Evolutionary conservation across 2,329 filamentous ascomycete species (phyloP).

Genomic region (Aspergillus ochraceoroseus): DNA sequence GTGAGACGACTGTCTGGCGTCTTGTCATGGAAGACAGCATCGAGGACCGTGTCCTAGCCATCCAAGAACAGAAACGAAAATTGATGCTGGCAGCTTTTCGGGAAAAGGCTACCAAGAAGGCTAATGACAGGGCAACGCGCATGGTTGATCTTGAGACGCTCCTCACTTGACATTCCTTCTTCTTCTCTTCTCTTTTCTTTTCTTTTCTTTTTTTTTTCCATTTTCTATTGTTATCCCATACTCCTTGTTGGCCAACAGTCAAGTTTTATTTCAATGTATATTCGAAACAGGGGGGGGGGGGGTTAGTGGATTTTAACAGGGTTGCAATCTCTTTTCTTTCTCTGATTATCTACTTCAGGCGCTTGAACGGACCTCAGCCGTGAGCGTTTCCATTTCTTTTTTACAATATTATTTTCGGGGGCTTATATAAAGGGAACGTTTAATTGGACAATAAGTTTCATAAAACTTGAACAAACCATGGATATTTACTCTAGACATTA

Average conservation of each 20-base stretch:
- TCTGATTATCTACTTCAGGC: too few relatives aligned
- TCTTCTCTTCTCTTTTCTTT: not conserved
- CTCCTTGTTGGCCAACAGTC: not conserved
- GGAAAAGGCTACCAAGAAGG: conserved; percentile 59
- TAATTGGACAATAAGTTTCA: too few relatives aligned
- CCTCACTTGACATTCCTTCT: conserved; percentile 17
- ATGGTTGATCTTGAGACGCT: conserved; percentile 48
- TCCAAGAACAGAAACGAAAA: conserved; percentile 73
- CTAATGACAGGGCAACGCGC: conserved; percentile 51
- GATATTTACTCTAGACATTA: too few relatives aligned
- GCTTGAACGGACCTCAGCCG: too few relatives aligned
- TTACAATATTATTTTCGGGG: too few relatives aligned
- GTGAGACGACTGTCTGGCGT: conserved; percentile 72
- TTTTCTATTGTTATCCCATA: not conserved
- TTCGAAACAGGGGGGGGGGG: too few relatives aligned
- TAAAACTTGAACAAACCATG: too few relatives aligned
- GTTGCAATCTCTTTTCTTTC: too few relatives aligned
- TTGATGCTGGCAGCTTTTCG: conserved; percentile 74
- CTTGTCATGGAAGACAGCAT: conserved; percentile 75
- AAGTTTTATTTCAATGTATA: too few relatives aligned
- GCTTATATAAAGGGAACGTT: too few relatives aligned
- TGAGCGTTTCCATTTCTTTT: too few relatives aligned
- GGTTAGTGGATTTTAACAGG: too few relatives aligned
- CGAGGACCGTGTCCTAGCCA: conserved; percentile 72
- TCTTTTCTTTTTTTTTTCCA: not conserved